Conservation (phyloP, 805 yeast species). For the Kurtzmaniella fragi region DNA sequence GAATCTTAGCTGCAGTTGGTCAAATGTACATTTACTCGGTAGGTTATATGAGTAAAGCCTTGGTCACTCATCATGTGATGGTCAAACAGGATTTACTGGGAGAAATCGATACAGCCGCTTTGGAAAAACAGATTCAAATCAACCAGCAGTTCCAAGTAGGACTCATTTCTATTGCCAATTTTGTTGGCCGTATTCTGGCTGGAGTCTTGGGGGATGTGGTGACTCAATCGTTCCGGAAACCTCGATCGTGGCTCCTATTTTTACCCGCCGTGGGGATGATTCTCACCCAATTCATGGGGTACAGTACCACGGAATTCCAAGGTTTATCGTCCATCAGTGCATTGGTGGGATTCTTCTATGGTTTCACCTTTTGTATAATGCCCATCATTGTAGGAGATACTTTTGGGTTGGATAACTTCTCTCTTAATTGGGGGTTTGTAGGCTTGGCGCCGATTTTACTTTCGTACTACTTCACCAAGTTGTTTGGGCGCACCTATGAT, state of each 20-base stretch:
- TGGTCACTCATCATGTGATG: conserved; percentile 12
- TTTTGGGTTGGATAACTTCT: conserved; percentile 64
- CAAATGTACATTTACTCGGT: conserved; percentile 45
- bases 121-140: conserved; percentile 31
- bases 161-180: conserved; percentile 61
- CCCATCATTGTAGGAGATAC: conserved; percentile 75
- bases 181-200: conserved; percentile 57
- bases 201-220: conserved; percentile 65
- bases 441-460: conserved; percentile 64
- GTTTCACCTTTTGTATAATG: conserved; percentile 63
- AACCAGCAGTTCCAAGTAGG: conserved; percentile 73
- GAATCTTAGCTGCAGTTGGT: conserved; percentile 37
- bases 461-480: conserved; percentile 52
- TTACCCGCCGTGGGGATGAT: conserved; percentile 47
- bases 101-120: conserved; percentile 15
- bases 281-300: conserved; percentile 48
- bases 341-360: conserved; percentile 67
- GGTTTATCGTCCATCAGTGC: conserved; percentile 47
- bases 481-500: conserved; percentile 65
- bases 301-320: conserved; percentile 23
- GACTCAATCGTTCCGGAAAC: conserved; percentile 37
- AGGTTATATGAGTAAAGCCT: conserved; percentile 41
- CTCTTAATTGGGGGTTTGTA: conserved; percentile 71
- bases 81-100: conserved; percentile 6
- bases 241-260: conserved; percentile 51